Evolutionary conservation across 495 filamentous ascomycete species (phyloP).

Genomic region (Xylaria castorea): DNA sequence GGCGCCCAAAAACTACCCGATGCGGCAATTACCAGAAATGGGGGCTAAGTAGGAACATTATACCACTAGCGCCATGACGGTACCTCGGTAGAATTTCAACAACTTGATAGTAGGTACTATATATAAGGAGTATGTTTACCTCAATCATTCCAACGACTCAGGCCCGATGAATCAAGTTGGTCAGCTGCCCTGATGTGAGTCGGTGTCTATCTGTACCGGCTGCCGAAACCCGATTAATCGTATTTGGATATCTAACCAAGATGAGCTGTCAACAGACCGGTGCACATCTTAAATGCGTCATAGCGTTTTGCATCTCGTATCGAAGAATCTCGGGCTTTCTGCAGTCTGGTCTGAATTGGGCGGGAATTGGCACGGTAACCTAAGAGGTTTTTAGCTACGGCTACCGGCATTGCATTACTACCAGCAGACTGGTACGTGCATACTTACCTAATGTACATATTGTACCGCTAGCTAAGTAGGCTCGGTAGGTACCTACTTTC

Average conservation of each 20-base stretch:
- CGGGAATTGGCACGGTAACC: neutral
- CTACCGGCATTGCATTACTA: slow-evolving; percentile 7
- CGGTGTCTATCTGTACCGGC: neutral
- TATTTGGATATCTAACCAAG: neutral
- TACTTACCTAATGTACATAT: too few species aligned
- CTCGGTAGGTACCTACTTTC: too few species aligned
- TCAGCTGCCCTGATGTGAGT: neutral
- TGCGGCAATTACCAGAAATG: neutral
- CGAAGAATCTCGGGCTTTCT: neutral
- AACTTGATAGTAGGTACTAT: neutral
- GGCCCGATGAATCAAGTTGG: too few species aligned
- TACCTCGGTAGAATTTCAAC: neutral
- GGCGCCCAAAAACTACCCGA: neutral
- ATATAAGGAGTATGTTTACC: neutral
- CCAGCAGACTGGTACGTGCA: neutral
- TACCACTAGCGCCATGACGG: too few species aligned
- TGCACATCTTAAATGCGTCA: neutral
- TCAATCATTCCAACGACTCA: neutral
- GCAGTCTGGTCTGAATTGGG: neutral
- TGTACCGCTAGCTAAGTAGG: too few species aligned
- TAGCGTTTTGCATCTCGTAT: slow-evolving; percentile 7
- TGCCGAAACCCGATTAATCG: neutral
- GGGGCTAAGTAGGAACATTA: too few species aligned
- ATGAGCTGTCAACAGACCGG: neutral
- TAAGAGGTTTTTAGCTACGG: neutral